Conservation (phyloP, 495 filamentous ascomycete species). For the Sporormia fimetaria region DNA sequence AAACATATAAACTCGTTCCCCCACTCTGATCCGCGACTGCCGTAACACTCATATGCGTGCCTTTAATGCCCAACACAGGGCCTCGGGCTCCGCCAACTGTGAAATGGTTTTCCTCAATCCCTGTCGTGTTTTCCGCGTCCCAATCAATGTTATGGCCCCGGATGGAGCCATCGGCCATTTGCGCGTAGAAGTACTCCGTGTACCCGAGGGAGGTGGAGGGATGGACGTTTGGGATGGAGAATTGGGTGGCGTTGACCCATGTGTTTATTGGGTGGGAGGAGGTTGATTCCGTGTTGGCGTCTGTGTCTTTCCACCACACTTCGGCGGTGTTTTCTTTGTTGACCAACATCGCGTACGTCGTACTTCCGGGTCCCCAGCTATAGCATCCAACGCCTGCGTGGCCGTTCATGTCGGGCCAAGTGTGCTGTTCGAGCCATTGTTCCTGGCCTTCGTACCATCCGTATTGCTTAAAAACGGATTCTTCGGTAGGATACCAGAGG, state of each 20-base stretch:
- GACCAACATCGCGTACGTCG: constrained; percentile 25
- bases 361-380: constrained; percentile 17
- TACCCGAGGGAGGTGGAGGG: constrained; percentile 24
- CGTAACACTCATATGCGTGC: constrained; percentile 25
- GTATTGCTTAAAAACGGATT: constrained; percentile 27
- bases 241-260: constrained; percentile 15
- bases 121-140: constrained; percentile 21
- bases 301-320: constrained; percentile 26
- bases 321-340: constrained; percentile 15
- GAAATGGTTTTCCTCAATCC: constrained; percentile 12
- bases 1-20: constrained; percentile 22
- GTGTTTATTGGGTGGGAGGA: constrained; percentile 20
- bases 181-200: constrained; percentile 27
- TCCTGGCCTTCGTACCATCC: constrained; percentile 29
- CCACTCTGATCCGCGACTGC: constrained; percentile 19
- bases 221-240: constrained; percentile 17
- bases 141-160: constrained; percentile 23
- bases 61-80: constrained; percentile 12
- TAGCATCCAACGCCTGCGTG: constrained; percentile 33
- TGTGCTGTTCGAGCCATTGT: constrained; percentile 27
- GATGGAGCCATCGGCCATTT: constrained; percentile 16
- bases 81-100: constrained; percentile 8
- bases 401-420: constrained; percentile 25
- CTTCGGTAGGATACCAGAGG: constrained; percentile 30
- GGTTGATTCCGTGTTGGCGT: constrained; percentile 7